Percentiles rank a stretch among this genome's conserved stretches.
Evolutionary conservation across 2,329 filamentous ascomycete species (phyloP).

Genomic region (Biscogniauxia sp.): DNA sequence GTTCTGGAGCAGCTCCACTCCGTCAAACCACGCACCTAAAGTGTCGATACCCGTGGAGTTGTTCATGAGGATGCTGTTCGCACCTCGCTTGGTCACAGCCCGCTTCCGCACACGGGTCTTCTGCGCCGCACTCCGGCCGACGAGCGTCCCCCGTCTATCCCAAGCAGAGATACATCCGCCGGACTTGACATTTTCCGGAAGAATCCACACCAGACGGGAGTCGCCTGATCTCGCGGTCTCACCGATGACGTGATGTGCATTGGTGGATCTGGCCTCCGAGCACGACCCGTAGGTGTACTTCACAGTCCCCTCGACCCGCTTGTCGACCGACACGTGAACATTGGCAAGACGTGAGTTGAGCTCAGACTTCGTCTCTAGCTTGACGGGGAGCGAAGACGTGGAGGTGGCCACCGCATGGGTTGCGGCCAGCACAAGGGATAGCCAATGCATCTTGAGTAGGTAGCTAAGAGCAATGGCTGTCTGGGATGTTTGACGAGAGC

Average conservation of each 20-base stretch:
- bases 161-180: conserved; percentile 43
- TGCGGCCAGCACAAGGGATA: conserved; percentile 1
- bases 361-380: conserved; percentile 35
- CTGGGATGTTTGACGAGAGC: not conserved
- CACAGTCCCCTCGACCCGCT: conserved; percentile 25
- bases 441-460: not conserved
- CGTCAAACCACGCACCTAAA: conserved; percentile 63
- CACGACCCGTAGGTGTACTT: conserved; percentile 36
- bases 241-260: conserved; percentile 30
- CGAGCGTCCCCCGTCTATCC: conserved; percentile 28
- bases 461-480: too few species aligned
- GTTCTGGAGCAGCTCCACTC: conserved; percentile 55
- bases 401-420: not conserved
- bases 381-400: conserved; percentile 26
- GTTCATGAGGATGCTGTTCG: conserved; percentile 44
- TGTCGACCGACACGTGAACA: conserved; percentile 29
- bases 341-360: conserved; percentile 35
- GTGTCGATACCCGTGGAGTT: conserved; percentile 47
- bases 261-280: conserved; percentile 10
- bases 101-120: conserved; percentile 28
- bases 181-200: conserved; percentile 30
- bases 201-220: conserved; percentile 34
- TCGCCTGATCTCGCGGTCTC: conserved; percentile 18
- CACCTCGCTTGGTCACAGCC: conserved; percentile 24
- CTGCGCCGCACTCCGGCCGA: conserved; percentile 38